phyloP scores from a whole-genome alignment of 352 stramenopile genomes.

The Phytophthora crassamura region DNA sequence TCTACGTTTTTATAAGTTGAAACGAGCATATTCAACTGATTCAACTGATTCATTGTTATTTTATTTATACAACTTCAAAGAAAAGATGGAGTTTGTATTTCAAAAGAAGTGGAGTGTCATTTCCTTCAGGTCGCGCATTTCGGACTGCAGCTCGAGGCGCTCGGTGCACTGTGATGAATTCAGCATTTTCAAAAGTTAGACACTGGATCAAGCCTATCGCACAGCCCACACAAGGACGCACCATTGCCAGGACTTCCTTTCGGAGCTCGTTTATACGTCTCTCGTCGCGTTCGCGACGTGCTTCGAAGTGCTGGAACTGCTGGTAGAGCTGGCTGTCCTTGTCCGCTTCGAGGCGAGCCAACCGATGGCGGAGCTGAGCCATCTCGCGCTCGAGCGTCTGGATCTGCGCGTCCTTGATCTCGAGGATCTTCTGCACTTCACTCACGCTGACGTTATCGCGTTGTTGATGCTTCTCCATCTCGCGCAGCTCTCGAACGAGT shows the following conservation, averaged over 20 bases:
- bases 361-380: constrained; percentile 46
- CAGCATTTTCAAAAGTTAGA: constrained; percentile 5
- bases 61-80: background rate
- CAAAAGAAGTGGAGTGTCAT: constrained; percentile 61
- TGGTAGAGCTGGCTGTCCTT: constrained; percentile 68
- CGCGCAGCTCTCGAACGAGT: constrained; percentile 57
- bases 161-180: constrained; percentile 56
- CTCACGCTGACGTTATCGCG: constrained; percentile 37
- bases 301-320: constrained; percentile 51
- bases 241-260: constrained; percentile 62
- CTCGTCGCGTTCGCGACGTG: constrained; percentile 54
- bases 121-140: constrained; percentile 66
- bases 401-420: constrained; percentile 65
- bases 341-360: constrained; percentile 53
- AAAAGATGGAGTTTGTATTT: background rate
- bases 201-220: background rate
- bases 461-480: constrained; percentile 54
- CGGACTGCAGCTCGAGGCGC: constrained; percentile 56
- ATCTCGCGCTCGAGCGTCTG: constrained; percentile 67
- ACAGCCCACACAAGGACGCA: constrained; percentile 30
- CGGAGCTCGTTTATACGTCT: constrained; percentile 59
- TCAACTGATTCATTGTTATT: constrained; percentile 7
- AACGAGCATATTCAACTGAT: background rate
- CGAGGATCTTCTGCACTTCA: constrained; percentile 55
- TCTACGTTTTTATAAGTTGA: constrained; percentile 45